Conservation (phyloP, 1,284 basidiomycete genomes). For the Phlebopus sp. region DNA sequence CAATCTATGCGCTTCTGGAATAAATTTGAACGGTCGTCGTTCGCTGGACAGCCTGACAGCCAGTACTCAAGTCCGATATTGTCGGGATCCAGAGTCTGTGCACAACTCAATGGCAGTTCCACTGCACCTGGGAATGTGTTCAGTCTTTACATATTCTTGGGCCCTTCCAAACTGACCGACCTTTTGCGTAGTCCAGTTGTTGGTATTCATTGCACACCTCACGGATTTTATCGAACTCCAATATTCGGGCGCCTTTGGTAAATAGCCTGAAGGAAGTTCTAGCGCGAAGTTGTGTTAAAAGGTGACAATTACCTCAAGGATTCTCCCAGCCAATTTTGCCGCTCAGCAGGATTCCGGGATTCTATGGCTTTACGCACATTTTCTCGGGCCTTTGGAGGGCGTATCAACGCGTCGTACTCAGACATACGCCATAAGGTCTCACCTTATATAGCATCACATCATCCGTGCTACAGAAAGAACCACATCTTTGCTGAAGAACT, state of each 20-base stretch:
- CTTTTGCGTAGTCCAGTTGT: constrained; percentile 78
- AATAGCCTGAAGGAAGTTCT: constrained; percentile 61
- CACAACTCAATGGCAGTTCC: constrained; percentile 84
- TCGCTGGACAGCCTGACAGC: constrained; percentile 59
- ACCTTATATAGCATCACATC: constrained; percentile 98
- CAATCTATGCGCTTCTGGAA: constrained; percentile 69
- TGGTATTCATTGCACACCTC: constrained; percentile 88
- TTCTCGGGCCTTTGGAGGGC: constrained; percentile 75
- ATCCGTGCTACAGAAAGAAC: constrained; percentile 96
- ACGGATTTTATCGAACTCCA: constrained; percentile 82
- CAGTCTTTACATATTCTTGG: constrained; percentile 2
- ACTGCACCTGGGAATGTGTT: constrained; percentile 62
- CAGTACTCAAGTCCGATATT: constrained; percentile 79
- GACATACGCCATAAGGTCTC: constrained; percentile 12
- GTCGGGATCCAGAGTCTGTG: constrained; percentile 76
- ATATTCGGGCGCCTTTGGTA: constrained; percentile 79
- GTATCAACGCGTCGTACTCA: neutral
- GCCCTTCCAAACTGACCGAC: constrained; percentile 34
- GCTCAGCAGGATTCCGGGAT: constrained; percentile 68
- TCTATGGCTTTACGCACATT: constrained; percentile 89
- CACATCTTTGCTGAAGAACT: constrained; percentile 90
- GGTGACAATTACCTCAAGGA: constrained; percentile 60
- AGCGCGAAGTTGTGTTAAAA: neutral
- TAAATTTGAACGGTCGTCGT: constrained; percentile 59
- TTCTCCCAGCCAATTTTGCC: constrained; percentile 75